phyloP scores from a whole-genome alignment of 352 stramenopile species.

The Phytophthora quininea region DNA sequence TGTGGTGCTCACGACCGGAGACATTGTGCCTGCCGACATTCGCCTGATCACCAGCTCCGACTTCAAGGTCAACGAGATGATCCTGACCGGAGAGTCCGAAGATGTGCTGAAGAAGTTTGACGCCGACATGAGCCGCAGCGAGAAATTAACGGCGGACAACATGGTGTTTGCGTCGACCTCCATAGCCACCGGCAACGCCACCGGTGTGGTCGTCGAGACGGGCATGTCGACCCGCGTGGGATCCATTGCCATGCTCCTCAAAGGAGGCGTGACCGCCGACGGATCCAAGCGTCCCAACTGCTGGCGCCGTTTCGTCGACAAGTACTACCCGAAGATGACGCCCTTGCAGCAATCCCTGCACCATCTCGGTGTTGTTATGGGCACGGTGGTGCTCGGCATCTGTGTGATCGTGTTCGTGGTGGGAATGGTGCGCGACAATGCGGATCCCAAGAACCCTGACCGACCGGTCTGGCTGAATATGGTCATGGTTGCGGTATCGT shows the following conservation, averaged over 20 bases:
- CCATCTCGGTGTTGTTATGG: constrained; percentile 90
- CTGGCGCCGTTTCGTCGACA: constrained; percentile 20
- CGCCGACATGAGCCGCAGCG: constrained; percentile 12
- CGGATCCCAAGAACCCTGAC: constrained; percentile 63
- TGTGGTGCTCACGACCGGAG: constrained; percentile 82
- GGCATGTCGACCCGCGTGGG: constrained; percentile 52
- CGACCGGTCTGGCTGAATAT: constrained; percentile 89
- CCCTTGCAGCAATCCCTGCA: constrained; percentile 93
- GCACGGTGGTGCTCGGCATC: constrained; percentile 81
- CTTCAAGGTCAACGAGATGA: constrained; percentile 90
- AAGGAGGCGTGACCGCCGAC: constrained; percentile 9
- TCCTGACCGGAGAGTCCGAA: constrained; percentile 89
- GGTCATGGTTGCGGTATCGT: constrained; percentile 91
- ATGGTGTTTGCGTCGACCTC: constrained; percentile 91
- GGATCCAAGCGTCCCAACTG: constrained; percentile 33
- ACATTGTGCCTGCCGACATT: constrained; percentile 90
- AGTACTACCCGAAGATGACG: constrained; percentile 59
- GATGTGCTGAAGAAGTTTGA: constrained; percentile 59
- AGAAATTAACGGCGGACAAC: constrained; percentile 63
- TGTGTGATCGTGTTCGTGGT: constrained; percentile 89
- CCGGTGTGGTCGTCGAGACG: constrained; percentile 47
- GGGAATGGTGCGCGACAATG: constrained; percentile 57
- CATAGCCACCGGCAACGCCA: constrained; percentile 56
- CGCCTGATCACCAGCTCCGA: constrained; percentile 73
- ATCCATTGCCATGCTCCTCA: constrained; percentile 49